Base-by-base conservation (phyloP, 768 basidiomycete species). In the Phlegmacium glaucopus region DNA sequence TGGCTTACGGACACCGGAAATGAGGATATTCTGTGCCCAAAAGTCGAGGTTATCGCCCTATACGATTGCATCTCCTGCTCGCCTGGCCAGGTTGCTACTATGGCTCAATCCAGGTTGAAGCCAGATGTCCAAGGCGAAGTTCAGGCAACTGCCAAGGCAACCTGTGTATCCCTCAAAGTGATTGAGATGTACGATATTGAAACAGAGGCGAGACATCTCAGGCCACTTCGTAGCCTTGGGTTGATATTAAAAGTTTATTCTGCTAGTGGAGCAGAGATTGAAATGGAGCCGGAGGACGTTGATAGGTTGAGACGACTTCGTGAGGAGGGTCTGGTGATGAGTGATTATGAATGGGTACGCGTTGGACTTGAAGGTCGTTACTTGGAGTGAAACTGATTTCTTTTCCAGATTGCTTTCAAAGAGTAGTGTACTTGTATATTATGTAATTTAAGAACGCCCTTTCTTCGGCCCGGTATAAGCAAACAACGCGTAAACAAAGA, bases 21-120 rank as follows among this genome's bases (percentile, higher is more conserved):
- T 7, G 44, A 27, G 16, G 29, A 38, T 13, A 47, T 50, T 15
- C 40, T 62, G 9, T 62, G 61, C 30, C 58, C 58, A 4, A 54
- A 52, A 9, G 47, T 62, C 11, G 51, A 53, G 22, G 52, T 50
- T 3, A 47, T 62, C 6, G 58, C 61, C 4, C 39, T 60, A 9
- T 62, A 60, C 26, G 40, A 55, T 18, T 60, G 58, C 36, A 45
- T 60, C 9, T 30, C 49, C 10, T 58, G 58, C 29, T 49, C 61
- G 13, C 42, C 50, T 5, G 57, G 50, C 13, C 48, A 29, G 2
- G 45, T 60, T 16, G 49, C 53, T 6, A 25, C 40, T 2, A 62
- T 62, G 61, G 47, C 56, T 4, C 42, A 39, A 29, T 60, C 58
- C 6, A 53, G 61, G 15, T 32, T 55, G 18, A 25, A 11, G 9